A percentile compares a stretch with the other conserved stretches of the same genome.
phyloP scores from a whole-genome alignment of 2,329 filamentous ascomycete species.

The Aspergillus sp. region DNA sequence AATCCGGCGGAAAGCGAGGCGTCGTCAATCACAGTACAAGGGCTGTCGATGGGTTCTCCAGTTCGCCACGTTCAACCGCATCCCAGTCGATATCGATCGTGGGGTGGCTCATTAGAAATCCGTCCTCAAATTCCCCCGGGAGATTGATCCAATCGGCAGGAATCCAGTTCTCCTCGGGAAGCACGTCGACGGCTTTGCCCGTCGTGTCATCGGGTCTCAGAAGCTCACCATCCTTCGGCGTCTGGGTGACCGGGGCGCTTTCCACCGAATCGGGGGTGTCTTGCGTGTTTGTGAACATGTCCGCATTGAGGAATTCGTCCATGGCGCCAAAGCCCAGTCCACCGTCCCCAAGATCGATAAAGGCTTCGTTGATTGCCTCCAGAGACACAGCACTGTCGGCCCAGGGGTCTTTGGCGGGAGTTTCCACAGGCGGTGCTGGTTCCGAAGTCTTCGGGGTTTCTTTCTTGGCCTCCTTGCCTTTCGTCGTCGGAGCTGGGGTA shows the following conservation, averaged over 20 bases:
- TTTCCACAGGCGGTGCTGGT: slow-evolving; percentile 13
- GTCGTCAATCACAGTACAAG: slow-evolving; percentile 24
- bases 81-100: slow-evolving; percentile 41
- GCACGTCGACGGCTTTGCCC: slow-evolving; percentile 23
- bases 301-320: slow-evolving; percentile 37
- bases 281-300: slow-evolving; percentile 33
- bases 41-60: slow-evolving; percentile 24
- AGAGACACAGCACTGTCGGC: slow-evolving; percentile 35
- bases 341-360: slow-evolving; percentile 29
- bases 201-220: slow-evolving; percentile 29
- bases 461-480: slow-evolving; percentile 26
- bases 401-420: slow-evolving; percentile 33
- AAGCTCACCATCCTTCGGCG: slow-evolving; percentile 35
- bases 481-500: slow-evolving; percentile 16
- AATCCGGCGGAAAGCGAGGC: slow-evolving; percentile 1
- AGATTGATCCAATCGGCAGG: slow-evolving; percentile 33
- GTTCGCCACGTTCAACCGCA: slow-evolving; percentile 29
- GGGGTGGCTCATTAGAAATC: slow-evolving; percentile 23
- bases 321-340: slow-evolving; percentile 33
- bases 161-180: slow-evolving; percentile 28
- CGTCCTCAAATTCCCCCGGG: slow-evolving; percentile 24
- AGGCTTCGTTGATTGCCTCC: slow-evolving; percentile 37
- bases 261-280: slow-evolving; percentile 40
- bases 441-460: slow-evolving; percentile 21
- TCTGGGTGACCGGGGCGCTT: slow-evolving; percentile 32